Conservation (phyloP, 2,329 filamentous ascomycete genomes). For the Rhexocercosporidium sp. region DNA sequence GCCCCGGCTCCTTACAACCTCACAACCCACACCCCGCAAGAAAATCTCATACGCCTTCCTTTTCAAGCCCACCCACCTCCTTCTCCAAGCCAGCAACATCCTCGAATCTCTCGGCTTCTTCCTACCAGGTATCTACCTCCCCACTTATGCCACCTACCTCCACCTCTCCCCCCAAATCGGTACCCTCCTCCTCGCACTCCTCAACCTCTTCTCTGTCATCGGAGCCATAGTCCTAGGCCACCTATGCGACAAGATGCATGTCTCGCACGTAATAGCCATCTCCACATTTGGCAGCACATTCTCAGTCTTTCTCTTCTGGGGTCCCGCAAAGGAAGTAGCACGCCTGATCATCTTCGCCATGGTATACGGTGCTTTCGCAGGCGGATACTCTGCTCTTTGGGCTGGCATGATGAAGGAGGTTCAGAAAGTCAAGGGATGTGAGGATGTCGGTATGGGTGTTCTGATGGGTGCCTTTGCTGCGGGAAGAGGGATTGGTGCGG, state of each 20-base stretch:
- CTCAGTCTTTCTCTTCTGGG: conserved; percentile 60
- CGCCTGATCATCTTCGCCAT: conserved; percentile 56
- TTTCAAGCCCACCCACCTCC: conserved; percentile 51
- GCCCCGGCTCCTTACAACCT: conserved; percentile 52
- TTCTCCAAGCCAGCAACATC: conserved; percentile 56
- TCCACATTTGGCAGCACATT: conserved; percentile 55
- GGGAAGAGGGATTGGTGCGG: conserved; percentile 66
- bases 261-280: conserved; percentile 53
- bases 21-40: conserved; percentile 3
- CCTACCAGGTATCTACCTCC: conserved; percentile 59
- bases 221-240: conserved; percentile 47
- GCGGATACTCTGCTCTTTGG: conserved; percentile 58
- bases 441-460: conserved; percentile 36
- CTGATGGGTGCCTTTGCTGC: conserved; percentile 56
- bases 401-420: conserved; percentile 41
- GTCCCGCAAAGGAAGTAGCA: conserved; percentile 50
- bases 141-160: conserved; percentile 52
- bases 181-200: conserved; percentile 54
- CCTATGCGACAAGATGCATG: conserved; percentile 49
- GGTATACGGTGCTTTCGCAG: conserved; percentile 62
- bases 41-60: conserved; percentile 45
- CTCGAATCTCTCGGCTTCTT: conserved; percentile 60
- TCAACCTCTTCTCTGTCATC: conserved; percentile 54
- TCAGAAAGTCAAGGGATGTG: conserved; percentile 13
- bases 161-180: conserved; percentile 47